Conservation (phyloP, 148 eudicot species). For the Oxyria digyna region DNA sequence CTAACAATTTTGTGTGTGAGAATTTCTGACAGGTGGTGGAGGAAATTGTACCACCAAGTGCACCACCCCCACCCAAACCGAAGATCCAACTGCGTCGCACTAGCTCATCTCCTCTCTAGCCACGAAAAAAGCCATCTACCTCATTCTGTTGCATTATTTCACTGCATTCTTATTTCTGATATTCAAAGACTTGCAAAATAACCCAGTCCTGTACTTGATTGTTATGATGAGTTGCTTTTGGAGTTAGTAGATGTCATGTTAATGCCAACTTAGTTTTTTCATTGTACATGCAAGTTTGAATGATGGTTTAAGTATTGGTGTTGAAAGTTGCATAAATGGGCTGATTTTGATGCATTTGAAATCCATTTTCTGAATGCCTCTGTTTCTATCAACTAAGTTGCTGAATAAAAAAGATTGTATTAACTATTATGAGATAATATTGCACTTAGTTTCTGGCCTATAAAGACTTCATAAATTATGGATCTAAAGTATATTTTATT, state of each 20-base stretch:
- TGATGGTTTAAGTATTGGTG: background rate
- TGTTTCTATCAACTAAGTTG: background rate
- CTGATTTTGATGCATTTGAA: background rate
- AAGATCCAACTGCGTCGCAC: constrained; percentile 5
- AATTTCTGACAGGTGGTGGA: background rate
- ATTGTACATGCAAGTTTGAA: background rate
- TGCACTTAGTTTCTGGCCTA: too few relatives aligned
- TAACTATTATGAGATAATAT: too few relatives aligned
- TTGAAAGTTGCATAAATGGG: background rate
- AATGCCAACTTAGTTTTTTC: background rate
- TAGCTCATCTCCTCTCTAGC: background rate
- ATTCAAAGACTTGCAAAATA: background rate
- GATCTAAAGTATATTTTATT: too few relatives aligned
- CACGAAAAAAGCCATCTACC: background rate
- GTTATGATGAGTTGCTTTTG: background rate
- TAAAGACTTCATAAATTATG: too few relatives aligned
- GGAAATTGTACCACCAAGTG: background rate
- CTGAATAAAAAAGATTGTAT: background rate
- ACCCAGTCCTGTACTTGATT: background rate
- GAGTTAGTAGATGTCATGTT: background rate
- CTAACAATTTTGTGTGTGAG: background rate
- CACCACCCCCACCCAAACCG: background rate
- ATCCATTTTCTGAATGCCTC: background rate
- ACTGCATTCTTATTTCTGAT: background rate
- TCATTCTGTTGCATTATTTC: background rate